Evolutionary conservation across 2,329 filamentous ascomycete species (phyloP), one percentile per base, ranked within the genome.

Genomic region (Thermomyces lanuginosus): DNA sequence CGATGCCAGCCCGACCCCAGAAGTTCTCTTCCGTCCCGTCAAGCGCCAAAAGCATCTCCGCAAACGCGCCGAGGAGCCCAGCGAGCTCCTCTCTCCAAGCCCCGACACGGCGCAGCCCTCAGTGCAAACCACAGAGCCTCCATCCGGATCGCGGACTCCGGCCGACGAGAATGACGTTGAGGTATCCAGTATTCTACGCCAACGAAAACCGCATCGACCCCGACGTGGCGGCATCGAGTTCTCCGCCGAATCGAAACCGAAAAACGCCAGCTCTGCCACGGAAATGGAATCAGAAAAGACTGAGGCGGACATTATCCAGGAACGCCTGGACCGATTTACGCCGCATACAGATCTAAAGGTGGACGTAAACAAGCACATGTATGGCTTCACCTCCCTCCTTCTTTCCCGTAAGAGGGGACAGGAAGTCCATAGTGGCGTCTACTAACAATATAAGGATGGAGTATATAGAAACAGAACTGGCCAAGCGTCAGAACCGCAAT

Each of bases 381-480:
- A 64, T 62, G 68, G 59, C 29, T 25, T 28, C 27, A 18, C 9
- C 7, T 6, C 28, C 11, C 9, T 31, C n/a, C n/a, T n/a, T n/a
- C n/a, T n/a, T n/a, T n/a, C n/a, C n/a, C n/a, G n/a, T n/a, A n/a
- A n/a, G n/a, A n/a, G n/a, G n/a, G n/a, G n/a, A n/a, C n/a, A n/a
- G n/a, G n/a, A n/a, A n/a, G n/a, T n/a, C n/a, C n/a, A 4, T 18
- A 29, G 29, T 21, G 40, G 46, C 42, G 40, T 37, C 35, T 43
- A 55, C 66, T 75, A 65, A 75, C 66, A 53, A 54, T 56, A 58
- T 63, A 64, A 75, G 70, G 69, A 66, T 66, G 58, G 63, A 62
- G 40, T 76, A 67, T 56, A 64, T 76, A 76, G 70, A 74, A 47
- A 63, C 66, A 34, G 68, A 72, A 48, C 53, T 74, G 56, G 68